Percentiles rank a stretch among this genome's conserved stretches.
These are phyloP conservation scores for Termitomyces eurrhizus DNA, from an alignment of 768 basidiomycete genomes.

Conservation along the genomic window DNA sequence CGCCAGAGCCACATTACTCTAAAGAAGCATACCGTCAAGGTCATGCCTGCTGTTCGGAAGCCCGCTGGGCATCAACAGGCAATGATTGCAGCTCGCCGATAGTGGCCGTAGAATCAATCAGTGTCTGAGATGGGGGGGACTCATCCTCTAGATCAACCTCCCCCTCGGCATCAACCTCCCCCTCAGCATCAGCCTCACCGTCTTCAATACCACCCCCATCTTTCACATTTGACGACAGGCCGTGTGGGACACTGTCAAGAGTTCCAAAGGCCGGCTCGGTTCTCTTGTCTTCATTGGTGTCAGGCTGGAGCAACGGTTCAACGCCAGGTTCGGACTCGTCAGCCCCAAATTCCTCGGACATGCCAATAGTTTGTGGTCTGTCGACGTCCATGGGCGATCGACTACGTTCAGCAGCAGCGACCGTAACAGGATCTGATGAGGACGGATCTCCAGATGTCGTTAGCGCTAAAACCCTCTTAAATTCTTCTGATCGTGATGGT, in stretches of 20 bases:
- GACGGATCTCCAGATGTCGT: not conserved
- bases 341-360: not conserved
- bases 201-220: slow-evolving; percentile 3
- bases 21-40: not conserved
- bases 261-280: not conserved
- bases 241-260: not conserved
- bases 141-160: slow-evolving; percentile 19
- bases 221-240: not conserved
- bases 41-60: not conserved
- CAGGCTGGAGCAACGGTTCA: not conserved
- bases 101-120: slow-evolving; percentile 3
- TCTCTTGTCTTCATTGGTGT: not conserved
- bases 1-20: not conserved
- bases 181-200: slow-evolving; percentile 27
- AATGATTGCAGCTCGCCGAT: not conserved
- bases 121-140: not conserved
- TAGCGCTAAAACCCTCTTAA: not conserved
- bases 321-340: not conserved
- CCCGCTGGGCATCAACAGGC: not conserved
- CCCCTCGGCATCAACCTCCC: slow-evolving; percentile 24
- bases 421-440: not conserved
- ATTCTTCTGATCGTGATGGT: not conserved
- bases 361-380: not conserved
- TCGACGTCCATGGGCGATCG: not conserved
- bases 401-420: not conserved